Conservation (phyloP, 768 basidiomycete species). For the Pisolithus microcarpus region DNA sequence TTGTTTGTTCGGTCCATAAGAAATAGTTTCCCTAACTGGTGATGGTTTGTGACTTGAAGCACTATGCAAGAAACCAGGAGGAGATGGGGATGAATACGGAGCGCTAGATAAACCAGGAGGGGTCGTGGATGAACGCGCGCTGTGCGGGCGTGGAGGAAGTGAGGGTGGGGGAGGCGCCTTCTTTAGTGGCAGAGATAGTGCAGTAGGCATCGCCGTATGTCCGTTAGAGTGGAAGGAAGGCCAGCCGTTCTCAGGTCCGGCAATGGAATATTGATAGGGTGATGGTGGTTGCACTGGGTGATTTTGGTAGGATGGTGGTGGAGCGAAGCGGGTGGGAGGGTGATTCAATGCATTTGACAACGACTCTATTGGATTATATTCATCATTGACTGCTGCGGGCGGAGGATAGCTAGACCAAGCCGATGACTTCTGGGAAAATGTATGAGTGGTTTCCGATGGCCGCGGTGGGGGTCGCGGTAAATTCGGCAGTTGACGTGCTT, state of each 20-base stretch:
- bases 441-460: slow-evolving; percentile 9
- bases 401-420: slow-evolving; percentile 14
- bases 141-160: slow-evolving; percentile 21
- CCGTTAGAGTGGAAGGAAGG: slow-evolving; percentile 29
- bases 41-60: slow-evolving; percentile 20
- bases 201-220: slow-evolving; percentile 6
- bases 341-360: slow-evolving; percentile 43
- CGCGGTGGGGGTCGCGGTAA: slow-evolving; percentile 12
- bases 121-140: slow-evolving; percentile 27
- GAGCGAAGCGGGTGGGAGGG: slow-evolving; percentile 35
- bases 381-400: slow-evolving; percentile 26
- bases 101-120: slow-evolving; percentile 27
- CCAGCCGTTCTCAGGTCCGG: slow-evolving; percentile 44
- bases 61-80: slow-evolving; percentile 28
- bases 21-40: slow-evolving; percentile 12
- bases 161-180: slow-evolving; percentile 11
- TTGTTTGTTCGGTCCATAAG: slow-evolving; percentile 13
- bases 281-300: slow-evolving; percentile 30
- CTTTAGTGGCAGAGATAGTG: slow-evolving; percentile 11
- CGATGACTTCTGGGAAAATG: slow-evolving; percentile 8
- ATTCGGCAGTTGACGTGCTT: slow-evolving; percentile 4
- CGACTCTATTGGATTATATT: slow-evolving; percentile 36
- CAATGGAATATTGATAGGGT: slow-evolving; percentile 14
- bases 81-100: slow-evolving; percentile 29
- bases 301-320: slow-evolving; percentile 6